Percentiles rank a stretch among this genome's conserved stretches.
These are phyloP conservation scores for Tylopilus cervinicoccineus DNA, from an alignment of 768 basidiomycete species.

Conservation along the genomic window DNA sequence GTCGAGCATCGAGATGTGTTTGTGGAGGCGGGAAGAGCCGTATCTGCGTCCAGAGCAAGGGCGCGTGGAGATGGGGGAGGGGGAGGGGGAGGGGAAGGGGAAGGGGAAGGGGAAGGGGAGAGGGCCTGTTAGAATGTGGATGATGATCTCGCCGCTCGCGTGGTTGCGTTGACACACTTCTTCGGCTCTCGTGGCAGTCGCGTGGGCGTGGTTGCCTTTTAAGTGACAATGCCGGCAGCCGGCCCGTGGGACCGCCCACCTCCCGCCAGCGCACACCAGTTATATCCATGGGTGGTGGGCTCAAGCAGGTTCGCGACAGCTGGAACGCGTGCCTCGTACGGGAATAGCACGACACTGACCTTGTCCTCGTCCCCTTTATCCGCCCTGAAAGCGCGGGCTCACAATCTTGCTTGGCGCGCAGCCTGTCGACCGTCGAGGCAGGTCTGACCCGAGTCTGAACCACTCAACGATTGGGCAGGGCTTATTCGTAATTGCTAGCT, in stretches of 20 bases:
- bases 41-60: neutral
- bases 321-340: no score
- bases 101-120: conserved; percentile 1
- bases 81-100: conserved; percentile 6
- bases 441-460: neutral
- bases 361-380: neutral
- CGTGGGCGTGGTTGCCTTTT: conserved; percentile 24
- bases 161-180: conserved; percentile 32
- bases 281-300: no score
- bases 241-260: conserved; percentile 3
- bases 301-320: no score
- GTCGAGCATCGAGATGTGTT: conserved; percentile 20
- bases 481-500: no score
- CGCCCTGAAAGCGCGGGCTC: neutral
- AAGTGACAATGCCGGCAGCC: conserved; percentile 13
- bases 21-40: neutral
- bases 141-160: conserved; percentile 34
- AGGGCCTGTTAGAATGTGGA: conserved; percentile 17
- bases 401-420: no score
- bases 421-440: neutral
- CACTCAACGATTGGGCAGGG: no score
- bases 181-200: conserved; percentile 35
- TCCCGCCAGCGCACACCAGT: no score
- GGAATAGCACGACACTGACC: no score
- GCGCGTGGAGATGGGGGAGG: neutral